A percentile compares a stretch with the other conserved stretches of the same genome.
These are phyloP conservation scores for Vigna hirtella DNA, from an alignment of 306 rosid genomes.

Conservation along the genomic window DNA sequence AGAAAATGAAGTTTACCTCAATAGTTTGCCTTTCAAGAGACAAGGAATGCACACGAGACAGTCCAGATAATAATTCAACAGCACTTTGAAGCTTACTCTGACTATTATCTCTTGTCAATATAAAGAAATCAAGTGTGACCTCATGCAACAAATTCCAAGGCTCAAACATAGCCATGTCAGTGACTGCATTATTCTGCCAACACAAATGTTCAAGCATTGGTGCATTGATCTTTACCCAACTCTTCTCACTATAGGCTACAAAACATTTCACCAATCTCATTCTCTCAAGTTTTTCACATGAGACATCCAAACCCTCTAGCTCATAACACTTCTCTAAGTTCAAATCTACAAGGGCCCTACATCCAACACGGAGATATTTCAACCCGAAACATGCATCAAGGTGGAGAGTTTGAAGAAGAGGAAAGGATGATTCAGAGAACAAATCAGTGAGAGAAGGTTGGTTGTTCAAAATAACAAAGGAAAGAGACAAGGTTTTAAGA, in stretches of 20 bases:
- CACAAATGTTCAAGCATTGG: constrained; percentile 51
- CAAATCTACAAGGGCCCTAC: constrained; percentile 59
- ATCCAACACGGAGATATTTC: constrained; percentile 55
- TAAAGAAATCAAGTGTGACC: constrained; percentile 60
- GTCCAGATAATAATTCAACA: constrained; percentile 57
- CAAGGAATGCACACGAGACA: constrained; percentile 60
- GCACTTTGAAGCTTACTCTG: constrained; percentile 61
- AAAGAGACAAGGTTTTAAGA: constrained; percentile 59
- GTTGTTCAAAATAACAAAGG: constrained; percentile 49
- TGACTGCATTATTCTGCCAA: constrained; percentile 67
- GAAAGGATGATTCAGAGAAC: constrained; percentile 65
- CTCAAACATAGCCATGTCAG: constrained; percentile 49
- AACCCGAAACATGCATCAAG: constrained; percentile 64
- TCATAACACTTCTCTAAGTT: constrained; percentile 60
- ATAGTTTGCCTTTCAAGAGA: constrained; percentile 58
- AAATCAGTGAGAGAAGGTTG: constrained; percentile 66
- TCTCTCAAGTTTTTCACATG: constrained; percentile 50
- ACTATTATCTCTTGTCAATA: constrained; percentile 45
- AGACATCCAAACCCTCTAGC: constrained; percentile 62
- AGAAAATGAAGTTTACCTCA: constrained; percentile 58
- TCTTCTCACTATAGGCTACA: constrained; percentile 49
- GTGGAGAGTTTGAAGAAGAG: constrained; percentile 58
- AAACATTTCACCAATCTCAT: constrained; percentile 62
- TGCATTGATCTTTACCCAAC: constrained; percentile 61
- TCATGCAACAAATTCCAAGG: constrained; percentile 50